Evolutionary conservation across 495 filamentous ascomycete genomes (phyloP).

Genomic region (Tuber melanosporum): DNA sequence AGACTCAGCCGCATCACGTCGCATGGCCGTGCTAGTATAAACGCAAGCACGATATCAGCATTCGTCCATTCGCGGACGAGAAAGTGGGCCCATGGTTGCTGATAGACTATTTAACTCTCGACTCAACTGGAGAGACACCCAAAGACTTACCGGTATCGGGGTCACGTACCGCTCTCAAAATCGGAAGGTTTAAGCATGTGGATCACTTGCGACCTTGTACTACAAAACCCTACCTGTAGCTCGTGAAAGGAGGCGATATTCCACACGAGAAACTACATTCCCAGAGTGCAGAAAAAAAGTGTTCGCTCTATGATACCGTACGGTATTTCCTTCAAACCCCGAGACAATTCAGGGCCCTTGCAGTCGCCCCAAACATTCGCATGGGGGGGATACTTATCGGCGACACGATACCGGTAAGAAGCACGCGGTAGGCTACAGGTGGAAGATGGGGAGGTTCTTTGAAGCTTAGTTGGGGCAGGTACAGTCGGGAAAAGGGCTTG

Average conservation of each 20-base stretch:
- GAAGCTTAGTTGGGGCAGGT: constrained; percentile 11
- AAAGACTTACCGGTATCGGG: not conserved
- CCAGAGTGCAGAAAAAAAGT: not conserved
- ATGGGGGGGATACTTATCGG: not conserved
- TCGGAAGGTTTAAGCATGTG: not conserved
- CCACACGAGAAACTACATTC: not conserved
- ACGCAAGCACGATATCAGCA: not conserved
- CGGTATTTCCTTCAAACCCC: not conserved
- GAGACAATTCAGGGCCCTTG: not conserved
- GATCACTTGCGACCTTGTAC: not conserved
- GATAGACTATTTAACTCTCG: not conserved
- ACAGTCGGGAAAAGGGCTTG: constrained; percentile 24
- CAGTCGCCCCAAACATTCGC: not conserved
- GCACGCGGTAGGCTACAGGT: not conserved
- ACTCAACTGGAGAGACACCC: not conserved
- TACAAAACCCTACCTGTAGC: not conserved
- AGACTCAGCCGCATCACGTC: not conserved
- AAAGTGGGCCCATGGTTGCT: not conserved
- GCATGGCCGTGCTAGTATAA: not conserved
- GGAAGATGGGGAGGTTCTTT: constrained; percentile 7
- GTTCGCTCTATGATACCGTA: not conserved
- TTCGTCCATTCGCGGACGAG: not conserved
- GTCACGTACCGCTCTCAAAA: not conserved
- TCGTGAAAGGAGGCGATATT: not conserved
- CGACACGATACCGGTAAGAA: not conserved